Evolutionary conservation across 2,329 filamentous ascomycete genomes (phyloP).

Genomic region (Pestalotiopsis sp.): DNA sequence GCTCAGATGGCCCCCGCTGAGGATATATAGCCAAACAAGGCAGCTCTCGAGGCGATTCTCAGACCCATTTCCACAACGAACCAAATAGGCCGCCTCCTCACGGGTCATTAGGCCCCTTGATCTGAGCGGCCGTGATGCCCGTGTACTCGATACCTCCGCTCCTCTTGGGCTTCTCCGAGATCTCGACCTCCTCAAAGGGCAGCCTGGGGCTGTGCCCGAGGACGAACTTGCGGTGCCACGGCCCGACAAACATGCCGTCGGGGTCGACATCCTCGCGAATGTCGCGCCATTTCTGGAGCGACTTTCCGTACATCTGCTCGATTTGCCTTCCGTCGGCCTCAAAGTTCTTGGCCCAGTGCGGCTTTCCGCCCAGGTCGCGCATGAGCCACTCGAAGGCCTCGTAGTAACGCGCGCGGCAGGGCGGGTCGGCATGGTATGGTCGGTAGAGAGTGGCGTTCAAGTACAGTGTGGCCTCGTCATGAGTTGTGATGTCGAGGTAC

Average conservation of each 20-base stretch:
- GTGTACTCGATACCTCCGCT: slow-evolving; percentile 13
- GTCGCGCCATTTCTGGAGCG: slow-evolving; percentile 66
- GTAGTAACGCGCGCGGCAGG: slow-evolving; percentile 77
- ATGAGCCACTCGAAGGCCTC: slow-evolving; percentile 90
- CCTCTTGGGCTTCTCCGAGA: slow-evolving; percentile 9
- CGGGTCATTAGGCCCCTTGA: slow-evolving; percentile 4
- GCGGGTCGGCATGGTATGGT: slow-evolving; percentile 77
- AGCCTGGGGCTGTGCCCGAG: slow-evolving; percentile 36
- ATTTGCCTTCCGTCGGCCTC: slow-evolving; percentile 62
- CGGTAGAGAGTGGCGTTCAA: slow-evolving; percentile 90
- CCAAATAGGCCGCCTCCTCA: neutral
- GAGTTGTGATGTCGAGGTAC: slow-evolving; percentile 69
- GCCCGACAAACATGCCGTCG: slow-evolving; percentile 84
- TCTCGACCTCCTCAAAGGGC: slow-evolving; percentile 32
- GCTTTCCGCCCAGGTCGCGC: slow-evolving; percentile 78
- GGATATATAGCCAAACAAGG: too few species aligned
- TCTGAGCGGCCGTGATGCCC: slow-evolving; percentile 12
- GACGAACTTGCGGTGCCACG: slow-evolving; percentile 81
- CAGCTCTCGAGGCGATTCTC: neutral
- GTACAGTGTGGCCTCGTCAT: slow-evolving; percentile 75
- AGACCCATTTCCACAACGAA: neutral
- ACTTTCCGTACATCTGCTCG: slow-evolving; percentile 67
- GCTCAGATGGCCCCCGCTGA: too few species aligned
- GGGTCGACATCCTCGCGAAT: slow-evolving; percentile 74
- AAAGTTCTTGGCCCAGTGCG: slow-evolving; percentile 96